Base-by-base conservation (phyloP, 371 early-diverging fungal species). In the Mucor indicus region DNA sequence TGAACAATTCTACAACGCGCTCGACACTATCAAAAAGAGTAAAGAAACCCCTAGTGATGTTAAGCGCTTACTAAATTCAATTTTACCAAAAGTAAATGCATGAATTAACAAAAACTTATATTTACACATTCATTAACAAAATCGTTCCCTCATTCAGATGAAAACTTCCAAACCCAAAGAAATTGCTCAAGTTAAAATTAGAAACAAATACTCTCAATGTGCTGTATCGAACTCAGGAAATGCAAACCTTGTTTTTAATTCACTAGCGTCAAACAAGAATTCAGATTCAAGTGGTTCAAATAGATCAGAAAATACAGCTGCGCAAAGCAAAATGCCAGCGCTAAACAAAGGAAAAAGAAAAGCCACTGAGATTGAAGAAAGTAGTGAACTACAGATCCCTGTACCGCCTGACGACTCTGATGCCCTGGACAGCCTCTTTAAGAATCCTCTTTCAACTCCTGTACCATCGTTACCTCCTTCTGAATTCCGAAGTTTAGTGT, bases 161-260 rank as follows among this genome's bases (percentile, higher is more conserved):
- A 51, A 51, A 51, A 16, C 44, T 38, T 51, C 38, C 29, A 43
- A 51, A 30, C 37, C 44, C 51, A 44, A 51, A 43, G 38, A 51
- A 44, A 6, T 23, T 44, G 44, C 31, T 51, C 51, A 37, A 51
- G 38, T 51, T 44, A 43, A 22, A 17, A 44, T 44, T 44, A 44
- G 19, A 48, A 48, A 48, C 31, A 51, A 21, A 27, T 51, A 51
- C 51, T 43, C 51, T 51, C 41, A 53, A 39, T 45, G 53, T 45
- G 45, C 39, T 45, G 53, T 53, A 53, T 53, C 53, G 40, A 45
- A 12, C 45, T 53, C 53, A 53, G 46, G 53, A 40, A 53, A 53
- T 53, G 45, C 53, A 38, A 39, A 25, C 25, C 33, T 53, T 39
- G 38, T 53, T 53, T 24, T 53, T 39, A 44, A 53, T 40, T 53